Percentiles rank a stretch among this genome's conserved stretches.
Evolutionary conservation across 1,139 yeast species (phyloP).

Genomic region (Maudiozyma humilis): DNA sequence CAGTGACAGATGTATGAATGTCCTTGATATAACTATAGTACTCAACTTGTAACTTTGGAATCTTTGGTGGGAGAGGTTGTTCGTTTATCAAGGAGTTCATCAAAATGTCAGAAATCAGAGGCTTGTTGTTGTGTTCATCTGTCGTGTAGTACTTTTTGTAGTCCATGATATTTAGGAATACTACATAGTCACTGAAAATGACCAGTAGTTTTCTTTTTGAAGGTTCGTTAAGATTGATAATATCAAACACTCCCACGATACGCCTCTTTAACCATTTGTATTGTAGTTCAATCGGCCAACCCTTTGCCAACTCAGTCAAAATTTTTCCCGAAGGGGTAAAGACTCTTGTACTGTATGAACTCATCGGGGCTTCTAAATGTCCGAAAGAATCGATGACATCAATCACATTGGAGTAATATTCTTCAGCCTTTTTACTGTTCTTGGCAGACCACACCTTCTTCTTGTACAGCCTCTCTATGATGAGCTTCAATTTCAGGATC

Average conservation of each 20-base stretch:
- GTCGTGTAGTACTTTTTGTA: conserved; percentile 19
- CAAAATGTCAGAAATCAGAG: conserved; percentile 67
- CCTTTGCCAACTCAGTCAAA: conserved; percentile 69
- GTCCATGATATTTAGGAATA: conserved; percentile 47
- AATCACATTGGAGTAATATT: conserved; percentile 46
- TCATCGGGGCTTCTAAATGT: conserved; percentile 35
- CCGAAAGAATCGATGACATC: conserved; percentile 81
- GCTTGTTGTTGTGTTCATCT: conserved; percentile 37
- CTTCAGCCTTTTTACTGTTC: conserved; percentile 31
- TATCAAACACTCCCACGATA: conserved; percentile 74
- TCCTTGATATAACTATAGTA: conserved; percentile 63
- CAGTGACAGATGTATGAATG: conserved; percentile 41
- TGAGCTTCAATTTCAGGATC: conserved; percentile 58
- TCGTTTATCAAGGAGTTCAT: conserved; percentile 88
- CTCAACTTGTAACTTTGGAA: conserved; percentile 63
- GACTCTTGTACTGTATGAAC: conserved; percentile 51
- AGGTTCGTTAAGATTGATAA: conserved; percentile 34
- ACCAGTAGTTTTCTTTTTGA: conserved; percentile 45
- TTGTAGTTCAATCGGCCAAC: conserved; percentile 83
- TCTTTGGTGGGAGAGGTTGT: conserved; percentile 56
- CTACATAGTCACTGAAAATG: conserved; percentile 71
- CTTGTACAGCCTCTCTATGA: conserved; percentile 49
- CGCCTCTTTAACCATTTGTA: conserved; percentile 83
- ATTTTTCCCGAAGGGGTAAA: conserved; percentile 90
- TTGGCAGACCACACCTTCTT: conserved; percentile 34